Conservation (phyloP, 441 rosid genomes). For the Eutrema salsugineum region DNA sequence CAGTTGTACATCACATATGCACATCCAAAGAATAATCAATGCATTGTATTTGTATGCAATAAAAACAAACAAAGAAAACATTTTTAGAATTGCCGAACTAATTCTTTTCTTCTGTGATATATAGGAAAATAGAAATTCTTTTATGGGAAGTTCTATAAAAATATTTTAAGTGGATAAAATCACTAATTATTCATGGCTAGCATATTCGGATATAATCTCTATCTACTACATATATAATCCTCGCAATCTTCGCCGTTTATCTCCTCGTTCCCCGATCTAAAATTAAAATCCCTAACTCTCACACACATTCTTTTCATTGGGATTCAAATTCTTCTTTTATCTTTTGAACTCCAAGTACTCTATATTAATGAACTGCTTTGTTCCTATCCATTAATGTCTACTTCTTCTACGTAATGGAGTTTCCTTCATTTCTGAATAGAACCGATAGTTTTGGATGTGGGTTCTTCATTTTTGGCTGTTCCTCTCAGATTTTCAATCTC, state of each 20-base stretch:
- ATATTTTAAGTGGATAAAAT: neutral
- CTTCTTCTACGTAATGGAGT: conserved; percentile 33
- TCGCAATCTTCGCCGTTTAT: conserved; percentile 36
- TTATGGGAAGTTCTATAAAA: neutral
- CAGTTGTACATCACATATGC: neutral
- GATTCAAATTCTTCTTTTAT: neutral
- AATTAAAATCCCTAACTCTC: conserved; percentile 12
- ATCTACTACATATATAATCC: neutral
- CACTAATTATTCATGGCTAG: conserved; percentile 2
- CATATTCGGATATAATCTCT: conserved; percentile 3
- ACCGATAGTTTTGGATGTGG: conserved; percentile 40
- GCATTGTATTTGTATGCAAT: conserved; percentile 10
- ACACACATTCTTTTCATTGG: conserved; percentile 34
- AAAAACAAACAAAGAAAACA: conserved; percentile 1
- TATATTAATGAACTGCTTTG: conserved; percentile 30
- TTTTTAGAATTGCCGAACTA: neutral
- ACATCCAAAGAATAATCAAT: neutral
- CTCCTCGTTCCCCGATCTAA: conserved; percentile 22
- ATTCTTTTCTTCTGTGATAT: neutral
- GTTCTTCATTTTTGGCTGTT: conserved; percentile 44
- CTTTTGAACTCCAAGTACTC: conserved; percentile 4
- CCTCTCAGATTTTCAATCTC: conserved; percentile 35
- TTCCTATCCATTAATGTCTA: conserved; percentile 27
- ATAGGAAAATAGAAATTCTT: neutral
- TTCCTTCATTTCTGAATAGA: conserved; percentile 38